Evolutionary conservation across 148 eudicot genomes (phyloP), one percentile per base, ranked within the genome.

Genomic region (Rheum nobile): DNA sequence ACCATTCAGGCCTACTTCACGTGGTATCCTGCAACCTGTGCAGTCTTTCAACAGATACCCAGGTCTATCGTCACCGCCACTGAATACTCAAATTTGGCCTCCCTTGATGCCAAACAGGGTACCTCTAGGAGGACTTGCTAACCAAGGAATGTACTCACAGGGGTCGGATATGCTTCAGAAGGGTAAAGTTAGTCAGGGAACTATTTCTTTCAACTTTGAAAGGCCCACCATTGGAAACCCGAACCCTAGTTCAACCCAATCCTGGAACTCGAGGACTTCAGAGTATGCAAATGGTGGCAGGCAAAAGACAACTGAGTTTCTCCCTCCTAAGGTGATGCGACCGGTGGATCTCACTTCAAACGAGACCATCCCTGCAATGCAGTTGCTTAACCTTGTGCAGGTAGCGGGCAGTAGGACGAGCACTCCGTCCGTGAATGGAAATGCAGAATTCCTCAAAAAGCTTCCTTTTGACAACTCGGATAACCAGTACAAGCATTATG

Each of bases 371-470:
- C 75, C 75, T 46, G 88, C 90, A 59, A 79, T 88, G 90, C 88
- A 83, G 57, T 73, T 88, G 78, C 86, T 88, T 7, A 85, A 86
- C 80, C 82, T 88, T 61, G 85, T 88, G 83, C 76, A 74, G 48
- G 80, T 81, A 67, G 84, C 79, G 16, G 78, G 87, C 14, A 48
- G 59, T 16, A 74, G 74, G 63, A 71, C 50, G 34, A 78, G 83
- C 67, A 76, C 65, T 79, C 19, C 77, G 78, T 24, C 47, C 19
- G 46, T 13, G 12, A 70, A 21, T 24, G 29, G 48, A n/a, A 38
- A 12, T 5, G 12, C 43, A 17, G 43, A 57, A 3, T 26, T 57
- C 16, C 43, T 67, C 42, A 32, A 17, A 8, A 38, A 67, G 68
- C 68, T 61, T 24, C 68, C 35, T n/a, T 61, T 24, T 21, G 28